These are phyloP conservation scores for Coniella vitis DNA, from an alignment of 2,329 filamentous ascomycete species.

Conservation along the genomic window DNA sequence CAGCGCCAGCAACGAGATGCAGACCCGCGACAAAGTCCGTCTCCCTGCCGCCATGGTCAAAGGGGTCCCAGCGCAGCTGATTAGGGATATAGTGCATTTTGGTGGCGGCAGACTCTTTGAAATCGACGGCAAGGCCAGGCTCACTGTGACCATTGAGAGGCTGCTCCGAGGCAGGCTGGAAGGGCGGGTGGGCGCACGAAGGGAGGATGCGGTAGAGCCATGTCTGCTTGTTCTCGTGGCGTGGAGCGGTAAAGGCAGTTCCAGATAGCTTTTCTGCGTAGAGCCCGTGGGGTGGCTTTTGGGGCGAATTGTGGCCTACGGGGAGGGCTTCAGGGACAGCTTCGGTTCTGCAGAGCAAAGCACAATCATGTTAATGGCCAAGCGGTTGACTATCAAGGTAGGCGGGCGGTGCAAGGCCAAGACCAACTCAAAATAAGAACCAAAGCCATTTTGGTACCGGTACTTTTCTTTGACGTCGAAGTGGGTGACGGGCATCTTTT, in stretches of 20 bases:
- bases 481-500: constrained; percentile 42
- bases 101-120: constrained; percentile 16
- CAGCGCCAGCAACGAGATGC: constrained; percentile 69
- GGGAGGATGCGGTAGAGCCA: constrained; percentile 68
- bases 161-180: constrained; percentile 36
- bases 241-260: constrained; percentile 63
- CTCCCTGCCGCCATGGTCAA: constrained; percentile 54
- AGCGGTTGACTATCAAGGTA: background rate
- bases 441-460: constrained; percentile 72
- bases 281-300: constrained; percentile 70
- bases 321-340: constrained; percentile 69
- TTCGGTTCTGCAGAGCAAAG: constrained; percentile 55
- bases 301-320: constrained; percentile 71
- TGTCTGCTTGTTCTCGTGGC: constrained; percentile 62
- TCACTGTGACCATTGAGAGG: constrained; percentile 15
- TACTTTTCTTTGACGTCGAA: constrained; percentile 53
- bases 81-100: constrained; percentile 71
- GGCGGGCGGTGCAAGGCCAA: background rate
- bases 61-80: constrained; percentile 72
- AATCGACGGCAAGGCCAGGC: constrained; percentile 19
- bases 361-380: too few species aligned
- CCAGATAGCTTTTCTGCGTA: constrained; percentile 77
- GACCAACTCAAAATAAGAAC: constrained; percentile 66
- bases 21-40: constrained; percentile 51
- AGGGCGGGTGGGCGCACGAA: constrained; percentile 54